Evolutionary conservation across 2,329 filamentous ascomycete genomes (phyloP), one percentile per base, ranked within the genome.

Genomic region (Fusarium graminum): DNA sequence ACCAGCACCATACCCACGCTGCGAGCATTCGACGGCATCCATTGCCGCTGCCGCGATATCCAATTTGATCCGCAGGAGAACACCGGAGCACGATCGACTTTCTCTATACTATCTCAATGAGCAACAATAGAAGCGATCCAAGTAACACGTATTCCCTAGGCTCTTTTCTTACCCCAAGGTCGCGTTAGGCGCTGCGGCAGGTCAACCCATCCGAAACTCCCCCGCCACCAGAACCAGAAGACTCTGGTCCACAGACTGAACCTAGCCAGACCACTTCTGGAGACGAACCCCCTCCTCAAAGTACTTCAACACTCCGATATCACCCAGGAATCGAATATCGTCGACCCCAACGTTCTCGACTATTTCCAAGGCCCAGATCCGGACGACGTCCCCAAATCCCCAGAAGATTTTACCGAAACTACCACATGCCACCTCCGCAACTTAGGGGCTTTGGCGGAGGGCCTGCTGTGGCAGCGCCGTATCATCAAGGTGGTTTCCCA

Each of bases 401-500:
- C 29, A 42, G 22, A 28, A 16, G 19, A 17, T 42, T 34, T 26
- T 41, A 22, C 28, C 22, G 34, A 47, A 22, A 45, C 38, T 54
- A 39, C 54, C 44, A 52, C 46, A 80, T 80, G 78, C 76, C 77
- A 55, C 76, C 77, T 58, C 78, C 78, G 38, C 78, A 78, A 69
- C 72, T 79, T 45, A 74, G 78, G 68, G 76, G 74, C 71, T 80
- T 80, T 63, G 73, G 74, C 66, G 77, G 74, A 62, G 78, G 76
- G 52, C 77, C 77, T 59, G 73, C 74, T 65, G 76, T 78, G 55
- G 75, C 75, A 59, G 76, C 71, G 67, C 78, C 79, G 28, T 81
- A 81, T 67, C 79, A 81, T 66, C 78, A 80, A 59, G 76, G 77
- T 51, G 84, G 85, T 60, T 87, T 86, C 71, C 80, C 83, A n/a